Base-by-base conservation (phyloP, 139 green algal genomes). In the Auxenochlorella protothecoides region DNA sequence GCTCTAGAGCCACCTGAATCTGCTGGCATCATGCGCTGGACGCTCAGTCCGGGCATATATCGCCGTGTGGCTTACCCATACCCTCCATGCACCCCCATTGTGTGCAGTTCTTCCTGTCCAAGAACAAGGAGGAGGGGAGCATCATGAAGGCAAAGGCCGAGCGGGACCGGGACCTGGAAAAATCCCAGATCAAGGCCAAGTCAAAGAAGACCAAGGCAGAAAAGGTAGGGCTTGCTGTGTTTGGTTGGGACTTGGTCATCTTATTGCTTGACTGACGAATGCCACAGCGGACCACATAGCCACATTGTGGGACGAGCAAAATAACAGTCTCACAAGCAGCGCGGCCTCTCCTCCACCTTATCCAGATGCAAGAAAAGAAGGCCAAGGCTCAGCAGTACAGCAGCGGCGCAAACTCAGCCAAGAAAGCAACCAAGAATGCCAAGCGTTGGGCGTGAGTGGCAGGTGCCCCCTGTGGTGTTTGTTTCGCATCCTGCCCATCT, bases 141-240 rank as follows among this genome's bases (percentile, higher is more conserved):
- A 81, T 81, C 14, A 84, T 87, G 74, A 81, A 72, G 61, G 85
- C 76, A 8, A 95, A 94, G 84, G 86, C 89, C 72, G 78, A 79
- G 52, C 81, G 83, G 70, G 65, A 74, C 6, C 83, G 85, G 68
- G 83, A 88, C 65, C 81, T 93, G 13, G 85, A 89, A 65, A 84
- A 96, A 80, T 68, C 76, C 51, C 86, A 84, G 63, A 89, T 91
- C 77, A 98, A 97, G 84, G 72, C 90, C 59, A 97, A 97, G 80
- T 84, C 65, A 74, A 97, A 96, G 75, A 92, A 96, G 86, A 86
- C 73, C 74, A 96, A 96, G 79, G 91, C 91, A 12, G 91, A 97
- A 76, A 96, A 96, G 79, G 75, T 84, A 72, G 66, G 68, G 61
- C 10, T 64, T 55, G 59, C 12, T 13, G 59, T 12, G 59, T 12